phyloP scores from a whole-genome alignment of 345 rosid genomes.

The Eucalyptus dawsonii region DNA sequence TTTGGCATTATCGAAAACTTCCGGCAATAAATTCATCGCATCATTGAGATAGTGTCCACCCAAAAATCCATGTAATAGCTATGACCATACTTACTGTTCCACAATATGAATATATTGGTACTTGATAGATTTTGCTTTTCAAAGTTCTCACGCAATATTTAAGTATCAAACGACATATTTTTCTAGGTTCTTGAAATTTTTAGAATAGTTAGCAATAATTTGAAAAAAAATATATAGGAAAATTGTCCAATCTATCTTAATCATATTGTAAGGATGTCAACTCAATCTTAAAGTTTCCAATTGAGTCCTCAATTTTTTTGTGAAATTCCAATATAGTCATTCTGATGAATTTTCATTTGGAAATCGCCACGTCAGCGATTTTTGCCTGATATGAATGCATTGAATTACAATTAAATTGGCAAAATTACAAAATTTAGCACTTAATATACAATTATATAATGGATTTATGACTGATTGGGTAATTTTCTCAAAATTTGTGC shows the following conservation, averaged over 20 bases:
- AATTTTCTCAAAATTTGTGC: not conserved
- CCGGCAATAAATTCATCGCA: not conserved
- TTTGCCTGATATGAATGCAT: no score
- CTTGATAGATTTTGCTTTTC: not conserved
- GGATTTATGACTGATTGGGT: not conserved
- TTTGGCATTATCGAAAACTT: not conserved
- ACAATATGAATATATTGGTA: not conserved
- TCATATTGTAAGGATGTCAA: not conserved
- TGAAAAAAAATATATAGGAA: not conserved
- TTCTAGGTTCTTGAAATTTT: not conserved
- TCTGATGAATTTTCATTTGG: no score
- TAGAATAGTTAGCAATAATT: not conserved
- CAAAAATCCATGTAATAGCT: not conserved
- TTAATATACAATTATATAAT: not conserved
- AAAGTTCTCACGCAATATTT: not conserved
- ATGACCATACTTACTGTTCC: not conserved
- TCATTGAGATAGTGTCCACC: not conserved
- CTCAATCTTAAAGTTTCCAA: not conserved
- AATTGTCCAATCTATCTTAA: not conserved
- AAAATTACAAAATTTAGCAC: not conserved
- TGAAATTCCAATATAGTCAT: not conserved
- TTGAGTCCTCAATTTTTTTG: not conserved
- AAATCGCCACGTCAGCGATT: accelerated
- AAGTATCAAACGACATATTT: not conserved
- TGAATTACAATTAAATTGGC: not conserved